Evolutionary conservation across 2,329 filamentous ascomycete species (phyloP).

Genomic region (Parastagonospora avenae): DNA sequence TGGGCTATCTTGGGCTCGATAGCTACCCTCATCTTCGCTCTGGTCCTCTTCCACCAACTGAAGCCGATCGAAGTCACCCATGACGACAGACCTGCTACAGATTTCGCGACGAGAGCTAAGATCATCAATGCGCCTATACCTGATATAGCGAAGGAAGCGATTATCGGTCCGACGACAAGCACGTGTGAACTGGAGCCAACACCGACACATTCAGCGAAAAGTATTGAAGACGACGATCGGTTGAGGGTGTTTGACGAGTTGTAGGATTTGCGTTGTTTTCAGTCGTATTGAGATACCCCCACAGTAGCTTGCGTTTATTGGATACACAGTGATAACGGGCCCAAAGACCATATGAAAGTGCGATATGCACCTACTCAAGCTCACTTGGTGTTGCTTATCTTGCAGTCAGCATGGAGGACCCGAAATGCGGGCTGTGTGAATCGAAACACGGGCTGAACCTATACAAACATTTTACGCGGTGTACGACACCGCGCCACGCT

Average conservation of each 20-base stretch:
- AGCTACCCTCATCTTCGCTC: conserved; percentile 53
- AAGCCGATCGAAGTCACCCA: conserved; percentile 18
- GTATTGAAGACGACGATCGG: not conserved
- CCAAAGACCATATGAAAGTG: not conserved
- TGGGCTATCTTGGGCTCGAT: conserved; percentile 63
- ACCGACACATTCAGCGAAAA: not conserved
- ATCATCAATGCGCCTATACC: conserved; percentile 39
- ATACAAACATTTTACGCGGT: too few species aligned
- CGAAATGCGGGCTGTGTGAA: conserved; percentile 1
- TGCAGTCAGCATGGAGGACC: not conserved
- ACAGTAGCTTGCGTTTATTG: not conserved
- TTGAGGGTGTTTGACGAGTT: conserved; percentile 4
- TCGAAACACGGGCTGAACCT: not conserved
- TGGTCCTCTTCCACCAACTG: conserved; percentile 48
- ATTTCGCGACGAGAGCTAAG: conserved; percentile 23
- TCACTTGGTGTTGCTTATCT: too few species aligned
- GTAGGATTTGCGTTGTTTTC: not conserved
- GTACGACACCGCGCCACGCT: conserved; percentile 1
- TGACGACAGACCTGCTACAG: conserved; percentile 12
- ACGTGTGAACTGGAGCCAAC: not conserved
- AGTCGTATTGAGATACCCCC: not conserved
- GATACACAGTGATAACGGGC: not conserved
- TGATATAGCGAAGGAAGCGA: conserved; percentile 40
- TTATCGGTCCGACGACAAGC: conserved; percentile 22
- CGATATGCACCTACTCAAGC: too few species aligned